These are phyloP conservation scores for Taphrina populina DNA, from an alignment of 1,139 yeast species.

Conservation along the genomic window DNA sequence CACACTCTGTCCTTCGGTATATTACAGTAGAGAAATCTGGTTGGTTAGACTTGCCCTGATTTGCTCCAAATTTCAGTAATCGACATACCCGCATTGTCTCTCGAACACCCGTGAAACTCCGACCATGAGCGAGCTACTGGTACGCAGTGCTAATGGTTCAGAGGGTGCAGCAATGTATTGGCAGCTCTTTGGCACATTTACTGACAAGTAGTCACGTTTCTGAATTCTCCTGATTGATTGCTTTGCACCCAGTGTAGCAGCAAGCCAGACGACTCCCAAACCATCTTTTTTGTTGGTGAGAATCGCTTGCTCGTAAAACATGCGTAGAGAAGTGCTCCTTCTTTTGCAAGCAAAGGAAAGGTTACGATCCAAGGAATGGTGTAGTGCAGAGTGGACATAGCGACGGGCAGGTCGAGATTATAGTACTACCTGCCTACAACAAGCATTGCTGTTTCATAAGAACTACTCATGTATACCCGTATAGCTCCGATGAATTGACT, in stretches of 20 bases:
- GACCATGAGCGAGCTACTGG: slow-evolving; percentile 54
- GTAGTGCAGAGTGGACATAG: no score
- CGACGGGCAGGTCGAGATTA: no score
- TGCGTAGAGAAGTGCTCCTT: slow-evolving; percentile 1
- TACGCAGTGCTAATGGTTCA: slow-evolving; percentile 48
- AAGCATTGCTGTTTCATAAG: no score
- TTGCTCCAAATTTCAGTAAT: no score
- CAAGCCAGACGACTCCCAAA: slow-evolving; percentile 39
- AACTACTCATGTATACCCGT: no score
- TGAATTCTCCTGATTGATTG: slow-evolving; percentile 39
- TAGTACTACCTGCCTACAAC: no score
- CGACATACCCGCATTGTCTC: slow-evolving; percentile 54
- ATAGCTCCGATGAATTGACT: no score
- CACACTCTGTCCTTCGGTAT: not conserved
- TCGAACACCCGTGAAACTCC: slow-evolving; percentile 60
- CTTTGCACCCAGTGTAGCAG: slow-evolving; percentile 41
- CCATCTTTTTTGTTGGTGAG: slow-evolving; percentile 36
- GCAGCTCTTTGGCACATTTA: slow-evolving; percentile 40
- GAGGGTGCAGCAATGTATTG: slow-evolving; percentile 39
- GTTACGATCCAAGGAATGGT: no score
- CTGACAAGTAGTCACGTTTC: slow-evolving; percentile 40
- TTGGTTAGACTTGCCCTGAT: no score
- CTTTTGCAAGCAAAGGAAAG: no score
- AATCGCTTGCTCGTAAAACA: slow-evolving; percentile 36
- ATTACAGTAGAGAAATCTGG: slow-evolving; percentile 9